Percentiles rank a stretch among this genome's conserved stretches.
Conservation (phyloP, 495 filamentous ascomycete species). For the Penicillium tannophilum region DNA sequence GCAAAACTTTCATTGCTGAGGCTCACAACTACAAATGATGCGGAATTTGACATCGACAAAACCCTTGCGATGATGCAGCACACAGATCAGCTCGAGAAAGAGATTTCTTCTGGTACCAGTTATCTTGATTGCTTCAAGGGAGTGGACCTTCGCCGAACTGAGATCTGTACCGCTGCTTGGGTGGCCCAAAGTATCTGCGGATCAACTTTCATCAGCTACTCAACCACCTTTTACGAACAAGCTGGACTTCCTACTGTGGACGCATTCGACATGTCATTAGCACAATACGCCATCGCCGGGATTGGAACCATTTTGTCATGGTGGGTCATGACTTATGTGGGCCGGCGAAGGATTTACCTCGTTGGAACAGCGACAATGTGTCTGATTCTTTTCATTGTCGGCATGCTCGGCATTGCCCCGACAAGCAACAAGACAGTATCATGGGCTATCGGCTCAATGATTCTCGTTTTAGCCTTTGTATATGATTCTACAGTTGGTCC, state of each 20-base stretch:
- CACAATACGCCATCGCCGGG: constrained; percentile 66
- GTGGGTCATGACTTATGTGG: constrained; percentile 63
- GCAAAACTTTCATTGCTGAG: constrained; percentile 69
- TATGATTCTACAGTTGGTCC: constrained; percentile 73
- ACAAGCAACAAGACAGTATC: constrained; percentile 21
- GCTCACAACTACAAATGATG: constrained; percentile 57
- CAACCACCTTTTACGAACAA: constrained; percentile 67
- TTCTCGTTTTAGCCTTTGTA: constrained; percentile 63
- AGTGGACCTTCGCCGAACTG: constrained; percentile 71
- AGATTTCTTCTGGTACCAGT: constrained; percentile 65
- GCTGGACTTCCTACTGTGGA: constrained; percentile 59
- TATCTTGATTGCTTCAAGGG: constrained; percentile 78
- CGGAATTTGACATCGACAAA: constrained; percentile 72
- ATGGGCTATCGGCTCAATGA: constrained; percentile 50
- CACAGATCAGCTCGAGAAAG: constrained; percentile 72
- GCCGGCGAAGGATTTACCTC: constrained; percentile 66
- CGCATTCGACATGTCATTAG: constrained; percentile 66
- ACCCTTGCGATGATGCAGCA: constrained; percentile 85
- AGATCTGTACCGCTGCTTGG: constrained; percentile 61
- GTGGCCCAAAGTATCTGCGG: constrained; percentile 71
- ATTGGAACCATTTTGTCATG: constrained; percentile 65
- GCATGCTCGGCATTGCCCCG: constrained; percentile 61
- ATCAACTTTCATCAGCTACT: constrained; percentile 69
- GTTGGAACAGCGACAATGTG: constrained; percentile 60
- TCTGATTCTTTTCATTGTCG: constrained; percentile 61